phyloP scores from a whole-genome alignment of 2,329 filamentous ascomycete genomes.

The Pseudocercospora pini-densiflorae region DNA sequence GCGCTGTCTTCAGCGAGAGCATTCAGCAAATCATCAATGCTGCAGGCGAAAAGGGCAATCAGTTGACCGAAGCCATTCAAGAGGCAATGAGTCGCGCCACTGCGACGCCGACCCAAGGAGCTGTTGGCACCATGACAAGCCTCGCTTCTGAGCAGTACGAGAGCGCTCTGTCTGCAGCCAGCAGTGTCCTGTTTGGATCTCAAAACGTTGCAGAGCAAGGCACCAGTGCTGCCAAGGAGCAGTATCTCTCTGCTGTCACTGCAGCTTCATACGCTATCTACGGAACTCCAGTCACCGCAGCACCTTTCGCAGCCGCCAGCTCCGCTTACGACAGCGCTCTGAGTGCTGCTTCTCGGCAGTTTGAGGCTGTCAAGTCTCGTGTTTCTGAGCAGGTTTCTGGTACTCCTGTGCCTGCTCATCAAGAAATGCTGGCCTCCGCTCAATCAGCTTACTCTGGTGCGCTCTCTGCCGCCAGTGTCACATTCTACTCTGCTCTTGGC shows the following conservation, averaged over 20 bases:
- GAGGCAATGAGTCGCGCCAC: conserved; percentile 56
- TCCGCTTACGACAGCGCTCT: conserved; percentile 68
- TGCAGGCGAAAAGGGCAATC: conserved; percentile 57
- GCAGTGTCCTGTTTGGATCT: conserved; percentile 59
- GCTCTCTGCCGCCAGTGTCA: conserved; percentile 66
- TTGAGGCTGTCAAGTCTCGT: conserved; percentile 68
- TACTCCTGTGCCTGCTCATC: conserved; percentile 69
- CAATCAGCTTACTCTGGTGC: conserved; percentile 71
- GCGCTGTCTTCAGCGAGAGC: conserved; percentile 54
- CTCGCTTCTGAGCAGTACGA: conserved; percentile 62
- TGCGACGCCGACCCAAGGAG: conserved; percentile 52
- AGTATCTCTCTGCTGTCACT: conserved; percentile 61
- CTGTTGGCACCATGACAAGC: conserved; percentile 56
- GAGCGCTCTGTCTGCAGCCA: conserved; percentile 61
- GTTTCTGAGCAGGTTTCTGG: conserved; percentile 71
- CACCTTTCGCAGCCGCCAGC: conserved; percentile 46
- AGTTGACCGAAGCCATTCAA: conserved; percentile 60
- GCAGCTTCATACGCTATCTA: conserved; percentile 64
- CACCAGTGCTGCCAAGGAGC: conserved; percentile 57
- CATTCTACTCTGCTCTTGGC: conserved; percentile 70
- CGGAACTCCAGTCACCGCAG: conserved; percentile 51
- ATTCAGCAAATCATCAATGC: conserved; percentile 57
- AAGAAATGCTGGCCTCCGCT: conserved; percentile 71
- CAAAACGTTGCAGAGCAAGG: conserved; percentile 49
- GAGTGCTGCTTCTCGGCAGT: conserved; percentile 68